Percentiles rank a stretch among this genome's conserved stretches.
These are phyloP conservation scores for Calonectria naviculata DNA, from an alignment of 2,329 filamentous ascomycete species.

Conservation along the genomic window DNA sequence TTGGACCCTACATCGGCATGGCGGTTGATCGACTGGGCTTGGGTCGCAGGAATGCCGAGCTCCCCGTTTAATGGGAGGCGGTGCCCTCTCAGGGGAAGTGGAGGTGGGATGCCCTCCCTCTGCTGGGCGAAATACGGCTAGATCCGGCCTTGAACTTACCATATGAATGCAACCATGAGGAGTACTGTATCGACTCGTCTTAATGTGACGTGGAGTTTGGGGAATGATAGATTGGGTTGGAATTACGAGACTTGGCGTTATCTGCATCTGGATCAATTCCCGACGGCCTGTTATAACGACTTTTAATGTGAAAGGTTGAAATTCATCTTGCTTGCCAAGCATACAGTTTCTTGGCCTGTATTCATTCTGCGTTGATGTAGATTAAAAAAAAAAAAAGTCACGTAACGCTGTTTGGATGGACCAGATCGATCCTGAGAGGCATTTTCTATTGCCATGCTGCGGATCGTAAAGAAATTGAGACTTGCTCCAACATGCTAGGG, in stretches of 20 bases:
- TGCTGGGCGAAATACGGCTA: not conserved
- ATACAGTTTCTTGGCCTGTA: conserved; percentile 18
- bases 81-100: not conserved
- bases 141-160: not conserved
- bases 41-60: conserved; percentile 77
- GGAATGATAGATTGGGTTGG: conserved; percentile 31
- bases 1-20: conserved; percentile 87
- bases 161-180: conserved; percentile 13
- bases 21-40: conserved; percentile 78
- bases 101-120: not conserved
- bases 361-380: not conserved
- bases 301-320: not conserved
- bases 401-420: not conserved
- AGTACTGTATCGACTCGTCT: conserved; percentile 17
- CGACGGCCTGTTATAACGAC: not conserved
- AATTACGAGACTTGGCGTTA: conserved; percentile 37
- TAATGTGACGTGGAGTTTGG: conserved; percentile 33
- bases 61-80: conserved; percentile 72
- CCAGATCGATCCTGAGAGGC: conserved; percentile 28
- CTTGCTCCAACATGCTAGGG: conserved; percentile 33
- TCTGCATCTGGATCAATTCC: conserved; percentile 27
- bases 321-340: not conserved
- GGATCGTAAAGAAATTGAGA: conserved; percentile 41
- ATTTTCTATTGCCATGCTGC: conserved; percentile 42
- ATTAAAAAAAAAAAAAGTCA: conserved; percentile 3